Evolutionary conservation across 2,329 filamentous ascomycete genomes (phyloP).

Genomic region (Dactylellina leptospora): DNA sequence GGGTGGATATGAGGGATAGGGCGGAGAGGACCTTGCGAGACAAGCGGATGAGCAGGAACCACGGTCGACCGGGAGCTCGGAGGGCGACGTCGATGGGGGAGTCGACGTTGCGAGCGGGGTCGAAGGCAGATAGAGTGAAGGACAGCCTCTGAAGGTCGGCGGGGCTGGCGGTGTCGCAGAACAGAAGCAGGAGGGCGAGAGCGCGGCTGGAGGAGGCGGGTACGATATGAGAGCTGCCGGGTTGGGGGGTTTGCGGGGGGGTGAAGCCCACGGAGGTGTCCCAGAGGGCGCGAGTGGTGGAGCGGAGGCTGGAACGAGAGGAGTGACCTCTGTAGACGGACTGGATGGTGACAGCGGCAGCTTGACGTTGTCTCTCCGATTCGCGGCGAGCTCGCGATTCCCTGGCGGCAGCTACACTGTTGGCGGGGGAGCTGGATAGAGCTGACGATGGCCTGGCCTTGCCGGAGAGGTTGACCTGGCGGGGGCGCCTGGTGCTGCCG

Average conservation of each 20-base stretch:
- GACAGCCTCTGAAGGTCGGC: conserved; percentile 20
- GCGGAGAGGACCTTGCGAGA: conserved; percentile 10
- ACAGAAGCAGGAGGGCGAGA: conserved; percentile 36
- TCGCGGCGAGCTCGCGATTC: conserved; percentile 42
- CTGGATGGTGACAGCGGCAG: conserved; percentile 36
- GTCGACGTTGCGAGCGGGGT: conserved; percentile 1
- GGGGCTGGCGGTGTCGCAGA: conserved; percentile 14
- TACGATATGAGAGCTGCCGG: neutral
- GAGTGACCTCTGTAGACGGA: conserved; percentile 30
- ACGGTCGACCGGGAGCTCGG: neutral
- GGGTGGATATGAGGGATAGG: conserved; percentile 5
- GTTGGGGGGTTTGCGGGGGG: neutral
- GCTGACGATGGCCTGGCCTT: conserved; percentile 20
- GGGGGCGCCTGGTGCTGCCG: conserved; percentile 80
- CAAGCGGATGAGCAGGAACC: conserved; percentile 14
- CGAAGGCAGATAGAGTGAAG: conserved; percentile 11
- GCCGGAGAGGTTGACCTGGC: conserved; percentile 93
- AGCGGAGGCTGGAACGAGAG: conserved; percentile 3
- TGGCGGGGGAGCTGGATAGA: neutral
- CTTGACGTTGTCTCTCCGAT: conserved; percentile 27
- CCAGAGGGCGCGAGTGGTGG: conserved; percentile 11
- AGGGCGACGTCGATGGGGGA: conserved; percentile 6
- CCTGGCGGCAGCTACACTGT: conserved; percentile 12
- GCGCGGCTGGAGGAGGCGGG: neutral
- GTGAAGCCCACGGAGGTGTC: conserved; percentile 25